A percentile compares a stretch with the other conserved stretches of the same genome.
Evolutionary conservation across 257 asterid genomes (phyloP).

Genomic region (Asclepias syriaca): DNA sequence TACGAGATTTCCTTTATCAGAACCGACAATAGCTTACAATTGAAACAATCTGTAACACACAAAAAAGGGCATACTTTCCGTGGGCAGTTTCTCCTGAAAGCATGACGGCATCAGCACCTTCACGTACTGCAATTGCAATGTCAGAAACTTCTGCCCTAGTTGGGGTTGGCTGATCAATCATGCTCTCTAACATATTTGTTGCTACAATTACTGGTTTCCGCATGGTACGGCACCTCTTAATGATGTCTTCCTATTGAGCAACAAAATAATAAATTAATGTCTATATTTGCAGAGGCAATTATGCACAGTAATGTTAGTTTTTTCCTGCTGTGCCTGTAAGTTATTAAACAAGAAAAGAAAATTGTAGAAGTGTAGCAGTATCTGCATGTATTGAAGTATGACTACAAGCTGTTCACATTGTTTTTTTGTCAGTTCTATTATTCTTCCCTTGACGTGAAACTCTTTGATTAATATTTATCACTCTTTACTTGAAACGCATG

Average conservation of each 20-base stretch:
- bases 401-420: background rate
- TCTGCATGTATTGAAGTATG: background rate
- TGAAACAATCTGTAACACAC: background rate
- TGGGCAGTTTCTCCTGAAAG: constrained; percentile 99
- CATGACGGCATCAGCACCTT: constrained; percentile 96
- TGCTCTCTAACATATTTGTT: constrained; percentile 96
- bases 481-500: background rate
- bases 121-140: constrained; percentile 93
- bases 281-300: background rate
- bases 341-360: background rate
- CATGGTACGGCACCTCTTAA: constrained; percentile 83
- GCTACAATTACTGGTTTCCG: constrained; percentile 95
- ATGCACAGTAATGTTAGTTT: background rate
- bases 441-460: background rate
- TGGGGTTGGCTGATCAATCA: constrained; percentile 97
- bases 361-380: background rate
- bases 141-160: constrained; percentile 99
- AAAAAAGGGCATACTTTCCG: constrained; percentile 72
- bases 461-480: background rate
- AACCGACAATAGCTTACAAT: background rate
- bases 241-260: constrained; percentile 67
- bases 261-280: background rate
- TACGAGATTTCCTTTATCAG: background rate
- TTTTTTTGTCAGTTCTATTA: background rate
- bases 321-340: background rate